Percentiles rank a stretch among this genome's conserved stretches.
These are phyloP conservation scores for Coniochaeta sp. DNA, from an alignment of 2,329 filamentous ascomycete genomes.

Conservation along the genomic window DNA sequence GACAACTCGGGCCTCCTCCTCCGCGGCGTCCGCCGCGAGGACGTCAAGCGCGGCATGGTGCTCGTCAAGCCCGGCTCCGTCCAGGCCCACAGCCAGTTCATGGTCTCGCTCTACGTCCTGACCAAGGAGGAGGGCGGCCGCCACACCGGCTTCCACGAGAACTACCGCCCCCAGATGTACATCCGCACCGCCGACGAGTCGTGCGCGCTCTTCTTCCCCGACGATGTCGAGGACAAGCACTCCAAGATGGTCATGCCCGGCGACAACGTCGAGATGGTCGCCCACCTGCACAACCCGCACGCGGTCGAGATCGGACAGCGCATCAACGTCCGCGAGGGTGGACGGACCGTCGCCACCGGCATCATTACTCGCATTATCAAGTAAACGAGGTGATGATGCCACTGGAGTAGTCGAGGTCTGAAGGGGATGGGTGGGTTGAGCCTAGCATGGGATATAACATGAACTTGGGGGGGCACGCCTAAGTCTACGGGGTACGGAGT, in stretches of 20 bases:
- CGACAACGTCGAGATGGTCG: constrained; percentile 97
- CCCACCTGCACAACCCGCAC: constrained; percentile 75
- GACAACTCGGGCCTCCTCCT: constrained; percentile 98
- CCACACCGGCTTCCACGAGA: constrained; percentile 89
- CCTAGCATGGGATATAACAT: neutral
- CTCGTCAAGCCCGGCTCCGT: constrained; percentile 74
- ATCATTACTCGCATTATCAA: constrained; percentile 67
- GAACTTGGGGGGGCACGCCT: neutral
- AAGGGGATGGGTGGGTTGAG: neutral
- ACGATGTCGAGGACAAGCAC: constrained; percentile 59
- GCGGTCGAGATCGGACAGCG: constrained; percentile 88
- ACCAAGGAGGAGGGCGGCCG: constrained; percentile 97
- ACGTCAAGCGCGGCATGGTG: constrained; percentile 92
- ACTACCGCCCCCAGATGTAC: constrained; percentile 96
- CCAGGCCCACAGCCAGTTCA: constrained; percentile 86
- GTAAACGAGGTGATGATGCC: constrained; percentile 27
- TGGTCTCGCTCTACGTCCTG: constrained; percentile 93
- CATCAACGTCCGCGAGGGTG: constrained; percentile 98
- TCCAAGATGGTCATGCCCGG: constrained; percentile 92
- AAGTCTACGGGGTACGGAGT: constrained; percentile 4
- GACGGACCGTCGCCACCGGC: constrained; percentile 79
- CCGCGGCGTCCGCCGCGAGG: constrained; percentile 92
- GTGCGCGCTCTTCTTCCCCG: constrained; percentile 77
- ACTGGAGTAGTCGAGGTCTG: neutral
- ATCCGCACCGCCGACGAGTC: constrained; percentile 84